Evolutionary conservation across 129 eudicot species (phyloP).

Genomic region (Saposhnikovia divaricata): DNA sequence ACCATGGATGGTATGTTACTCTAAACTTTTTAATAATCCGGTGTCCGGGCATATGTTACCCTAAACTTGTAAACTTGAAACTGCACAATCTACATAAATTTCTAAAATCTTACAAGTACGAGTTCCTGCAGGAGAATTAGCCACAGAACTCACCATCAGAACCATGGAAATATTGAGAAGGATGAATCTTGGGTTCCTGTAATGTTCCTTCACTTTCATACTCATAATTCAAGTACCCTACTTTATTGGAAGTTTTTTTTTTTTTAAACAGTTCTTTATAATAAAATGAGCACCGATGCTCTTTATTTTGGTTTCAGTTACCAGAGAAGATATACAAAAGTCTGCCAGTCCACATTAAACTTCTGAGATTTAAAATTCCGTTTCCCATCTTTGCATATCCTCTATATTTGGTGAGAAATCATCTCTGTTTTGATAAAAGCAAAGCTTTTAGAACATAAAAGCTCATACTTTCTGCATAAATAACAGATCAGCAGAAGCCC

Average conservation of each 20-base stretch:
- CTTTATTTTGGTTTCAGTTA: constrained; percentile 26
- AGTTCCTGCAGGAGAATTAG: constrained; percentile 57
- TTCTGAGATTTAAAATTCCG: constrained; percentile 63
- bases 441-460: not conserved
- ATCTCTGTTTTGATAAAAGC: not conserved
- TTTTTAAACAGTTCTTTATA: not conserved
- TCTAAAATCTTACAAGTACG: not conserved
- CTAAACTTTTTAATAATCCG: not conserved
- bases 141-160: constrained; percentile 84
- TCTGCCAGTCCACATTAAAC: constrained; percentile 42
- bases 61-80: not conserved
- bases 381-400: constrained; percentile 75
- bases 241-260: no score
- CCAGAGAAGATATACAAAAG: constrained; percentile 53
- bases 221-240: not conserved
- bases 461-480: not conserved
- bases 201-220: constrained; percentile 3
- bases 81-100: not conserved
- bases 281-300: not conserved
- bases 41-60: constrained; percentile 5
- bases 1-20: constrained; percentile 60
- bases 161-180: constrained; percentile 69
- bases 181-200: constrained; percentile 97
- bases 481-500: constrained; percentile 57
- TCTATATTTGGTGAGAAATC: constrained; percentile 40